phyloP scores from a whole-genome alignment of 179 eudicot genomes.

The Corrigiola litoralis region DNA sequence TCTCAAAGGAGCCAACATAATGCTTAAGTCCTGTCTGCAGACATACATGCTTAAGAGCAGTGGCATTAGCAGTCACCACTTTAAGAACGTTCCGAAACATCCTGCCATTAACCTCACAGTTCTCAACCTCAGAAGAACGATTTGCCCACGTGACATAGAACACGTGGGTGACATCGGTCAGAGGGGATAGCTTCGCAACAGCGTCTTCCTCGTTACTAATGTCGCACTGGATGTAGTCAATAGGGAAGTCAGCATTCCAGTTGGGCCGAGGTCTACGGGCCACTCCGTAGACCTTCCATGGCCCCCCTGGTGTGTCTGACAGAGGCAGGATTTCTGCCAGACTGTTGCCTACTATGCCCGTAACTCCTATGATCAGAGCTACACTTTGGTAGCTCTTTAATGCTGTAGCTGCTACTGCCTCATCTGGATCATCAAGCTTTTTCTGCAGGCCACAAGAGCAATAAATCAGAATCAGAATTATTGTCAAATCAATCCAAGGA shows the following conservation, averaged over 20 bases:
- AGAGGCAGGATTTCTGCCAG: constrained; percentile 48
- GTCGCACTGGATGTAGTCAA: constrained; percentile 49
- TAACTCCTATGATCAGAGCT: constrained; percentile 37
- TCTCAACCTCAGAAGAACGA: constrained; percentile 22
- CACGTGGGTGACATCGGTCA: constrained; percentile 38
- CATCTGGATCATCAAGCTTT: constrained; percentile 32
- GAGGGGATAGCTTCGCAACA: constrained; percentile 29
- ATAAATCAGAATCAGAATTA: background rate
- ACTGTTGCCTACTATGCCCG: constrained; percentile 48
- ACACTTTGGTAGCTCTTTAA: constrained; percentile 32
- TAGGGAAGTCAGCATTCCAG: constrained; percentile 40
- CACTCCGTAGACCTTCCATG: constrained; percentile 48
- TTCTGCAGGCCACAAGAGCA: constrained; percentile 25
- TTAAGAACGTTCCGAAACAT: constrained; percentile 37
- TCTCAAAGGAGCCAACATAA: constrained; percentile 29
- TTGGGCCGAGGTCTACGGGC: constrained; percentile 41
- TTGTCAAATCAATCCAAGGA: background rate
- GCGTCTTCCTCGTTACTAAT: constrained; percentile 29
- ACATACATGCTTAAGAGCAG: constrained; percentile 32
- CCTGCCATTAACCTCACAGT: constrained; percentile 30
- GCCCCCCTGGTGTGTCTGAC: constrained; percentile 48
- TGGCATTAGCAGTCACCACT: constrained; percentile 24
- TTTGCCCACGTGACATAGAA: constrained; percentile 44
- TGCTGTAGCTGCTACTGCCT: constrained; percentile 3
- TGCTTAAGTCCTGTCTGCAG: constrained; percentile 40